Evolutionary conservation across 1,284 basidiomycete genomes (phyloP), one percentile per base, ranked within the genome.

Genomic region (Coniferiporia sulphurascens): DNA sequence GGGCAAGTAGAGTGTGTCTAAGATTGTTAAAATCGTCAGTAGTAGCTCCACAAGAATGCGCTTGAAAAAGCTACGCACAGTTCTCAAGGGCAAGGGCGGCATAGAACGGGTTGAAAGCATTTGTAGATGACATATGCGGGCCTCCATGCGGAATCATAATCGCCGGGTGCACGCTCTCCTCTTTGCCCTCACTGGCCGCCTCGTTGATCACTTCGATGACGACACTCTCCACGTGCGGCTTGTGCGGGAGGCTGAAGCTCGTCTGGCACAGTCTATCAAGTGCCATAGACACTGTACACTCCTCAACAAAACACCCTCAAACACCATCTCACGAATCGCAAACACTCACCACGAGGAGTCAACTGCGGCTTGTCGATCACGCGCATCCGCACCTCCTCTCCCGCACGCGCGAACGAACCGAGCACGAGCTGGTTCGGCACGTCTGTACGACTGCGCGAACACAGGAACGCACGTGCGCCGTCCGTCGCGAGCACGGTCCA

Each of bases 61-160:
- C 9, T 7, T n/a, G 34, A 48, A 48, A 49, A 48, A 52, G 2
- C 12, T 10, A 73, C 78, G 67, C 69, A 86, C 86, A 89, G 62
- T 85, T 85, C 71, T 82, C 80, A 1, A 84, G 70, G 2, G 78
- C 85, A 13, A 85, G 69, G 0, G 80, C 79, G 1, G 74, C 74
- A 0, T 68, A 67, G 2, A 65, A 60, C 0, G 83, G 69, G 0
- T 68, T 70, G 64, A 86, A 89, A 0, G 75, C 73, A 0, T 81
- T 84, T 0, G 76, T 74, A 9, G 66, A 73, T 0, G 77, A 73
- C 0, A 67, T 73, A 66, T 90, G 89, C 0, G 88, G 88, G 0
- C 89, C 88, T 5, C 89, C 88, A 63, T 90, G 89, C 3, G 80
- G 78, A n/a, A 74, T 69, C 1, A 79, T 79, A 50, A 90, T 73